Conservation (phyloP, 1,139 yeast species). For the Pichia sp. region DNA sequence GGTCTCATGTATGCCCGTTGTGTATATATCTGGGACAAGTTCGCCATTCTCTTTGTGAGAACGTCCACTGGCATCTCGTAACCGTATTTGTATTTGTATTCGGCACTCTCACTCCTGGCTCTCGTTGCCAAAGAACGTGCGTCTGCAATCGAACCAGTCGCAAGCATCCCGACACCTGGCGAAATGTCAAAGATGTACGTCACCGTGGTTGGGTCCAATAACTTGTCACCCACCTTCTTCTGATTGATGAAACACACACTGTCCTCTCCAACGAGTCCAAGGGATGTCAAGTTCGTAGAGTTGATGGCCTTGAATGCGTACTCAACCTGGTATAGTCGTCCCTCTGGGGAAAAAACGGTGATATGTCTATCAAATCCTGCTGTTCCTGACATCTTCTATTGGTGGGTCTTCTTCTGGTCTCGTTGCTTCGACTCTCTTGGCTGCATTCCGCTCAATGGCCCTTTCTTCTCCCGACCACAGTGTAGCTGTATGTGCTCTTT, state of each 20-base stretch:
- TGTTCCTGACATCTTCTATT: slow-evolving; percentile 30
- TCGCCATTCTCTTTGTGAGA: slow-evolving; percentile 91
- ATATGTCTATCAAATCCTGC: slow-evolving; percentile 98
- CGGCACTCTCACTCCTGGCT: slow-evolving; percentile 92
- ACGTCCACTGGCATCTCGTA: slow-evolving; percentile 96
- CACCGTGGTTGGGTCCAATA: slow-evolving; percentile 80
- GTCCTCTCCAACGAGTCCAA: slow-evolving; percentile 84
- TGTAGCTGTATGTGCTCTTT: not conserved
- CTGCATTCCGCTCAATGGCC: not conserved
- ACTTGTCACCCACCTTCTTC: slow-evolving; percentile 92
- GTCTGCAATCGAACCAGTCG: slow-evolving; percentile 96
- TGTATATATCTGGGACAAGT: slow-evolving; percentile 88
- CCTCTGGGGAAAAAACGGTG: slow-evolving; percentile 97
- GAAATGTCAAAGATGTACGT: slow-evolving; percentile 82
- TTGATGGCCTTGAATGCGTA: slow-evolving; percentile 97
- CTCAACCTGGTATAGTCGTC: slow-evolving; percentile 93
- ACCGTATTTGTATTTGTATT: slow-evolving; percentile 89
- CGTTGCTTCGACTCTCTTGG: not conserved
- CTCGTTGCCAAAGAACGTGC: slow-evolving; percentile 87
- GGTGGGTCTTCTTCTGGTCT: not conserved
- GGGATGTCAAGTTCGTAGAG: slow-evolving; percentile 82
- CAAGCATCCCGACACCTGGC: slow-evolving; percentile 79
- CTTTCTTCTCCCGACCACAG: not conserved
- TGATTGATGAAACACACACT: slow-evolving; percentile 90
- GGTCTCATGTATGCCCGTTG: slow-evolving; percentile 99